Base-by-base conservation (phyloP, 177 flowering plant species). In the Vitis hybrid region DNA sequence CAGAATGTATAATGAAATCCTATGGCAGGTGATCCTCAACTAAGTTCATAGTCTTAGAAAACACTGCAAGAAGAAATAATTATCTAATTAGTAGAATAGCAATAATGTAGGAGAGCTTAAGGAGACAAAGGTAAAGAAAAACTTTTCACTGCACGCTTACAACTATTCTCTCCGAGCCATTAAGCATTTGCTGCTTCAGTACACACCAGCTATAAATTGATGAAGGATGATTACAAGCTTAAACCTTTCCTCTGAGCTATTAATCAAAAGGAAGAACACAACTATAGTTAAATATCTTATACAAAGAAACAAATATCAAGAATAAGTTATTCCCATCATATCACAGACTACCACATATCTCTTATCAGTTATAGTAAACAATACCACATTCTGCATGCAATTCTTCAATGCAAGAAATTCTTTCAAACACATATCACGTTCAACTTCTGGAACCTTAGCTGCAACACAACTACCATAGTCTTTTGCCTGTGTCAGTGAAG, bases 331-430 rank as follows among this genome's bases (percentile, higher is more conserved):
- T 26, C 29, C 4, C 29, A 26, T 26, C 29, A 26, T 2, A 26
- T 26, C 29, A 26, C 29, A 26, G 29, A 26, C 29, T 26, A 26
- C 29, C 29, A 26, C 29, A 26, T 26, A 26, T 26, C 29, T 2
- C 29, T 26, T 26, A 26, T 26, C 29, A 26, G 29, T 33, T 33
- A n/a, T 49, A 55, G 53, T 29, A 58, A 49, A 65, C n/a, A 29
- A 64, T 90, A 94, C 96, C 90, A 76, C 77, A 56, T 80, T 87
- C 71, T 89, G 90, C 97, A 91, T 92, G 87, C 98, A 94, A 78
- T 77, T 76, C 78, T 84, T 90, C 50, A 92, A 73, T 51, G 81
- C 88, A 72, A 87, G 81, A 79, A 92, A 94, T 79, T 94, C 95
- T 80, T 94, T 91, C 74, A 86, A 69, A 74, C 99, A 92, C 97